A percentile compares a stretch with the other conserved stretches of the same genome.
These are phyloP conservation scores for Bolboschoenoplectus hybrid DNA, from an alignment of 202 grass and related monocot genomes.

Conservation along the genomic window DNA sequence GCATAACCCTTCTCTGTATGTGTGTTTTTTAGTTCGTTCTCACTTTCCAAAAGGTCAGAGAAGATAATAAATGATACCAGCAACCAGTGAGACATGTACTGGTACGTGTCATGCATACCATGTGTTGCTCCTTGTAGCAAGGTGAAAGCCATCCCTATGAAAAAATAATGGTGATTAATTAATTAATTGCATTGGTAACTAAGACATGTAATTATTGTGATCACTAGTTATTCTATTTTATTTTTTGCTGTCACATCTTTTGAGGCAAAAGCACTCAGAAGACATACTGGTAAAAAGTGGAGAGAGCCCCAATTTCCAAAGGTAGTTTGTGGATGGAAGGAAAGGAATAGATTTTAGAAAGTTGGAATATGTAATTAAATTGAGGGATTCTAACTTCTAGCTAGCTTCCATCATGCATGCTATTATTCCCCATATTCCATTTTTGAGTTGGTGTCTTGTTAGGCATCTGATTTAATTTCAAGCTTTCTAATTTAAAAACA, in stretches of 20 bases:
- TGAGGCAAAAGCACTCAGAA: conserved; percentile 26
- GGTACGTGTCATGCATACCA: conserved; percentile 30
- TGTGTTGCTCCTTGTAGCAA: conserved; percentile 16
- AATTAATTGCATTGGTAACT: background rate
- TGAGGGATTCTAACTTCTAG: background rate
- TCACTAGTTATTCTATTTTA: conserved; percentile 28
- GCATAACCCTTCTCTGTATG: background rate
- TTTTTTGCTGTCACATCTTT: conserved; percentile 3
- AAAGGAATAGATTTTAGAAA: background rate
- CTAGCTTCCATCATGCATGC: background rate
- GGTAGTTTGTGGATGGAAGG: background rate
- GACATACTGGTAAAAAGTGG: background rate
- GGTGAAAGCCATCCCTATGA: conserved; percentile 14
- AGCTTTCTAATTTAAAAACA: background rate
- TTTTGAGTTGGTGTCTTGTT: background rate
- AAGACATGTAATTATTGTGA: conserved; percentile 35
- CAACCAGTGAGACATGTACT: background rate
- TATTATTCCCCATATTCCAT: background rate
- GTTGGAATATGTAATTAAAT: background rate
- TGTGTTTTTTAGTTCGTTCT: background rate
- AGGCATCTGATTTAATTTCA: conserved; percentile 10
- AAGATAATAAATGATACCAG: conserved; percentile 19
- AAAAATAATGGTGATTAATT: background rate
- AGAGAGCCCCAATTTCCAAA: background rate
- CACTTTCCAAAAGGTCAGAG: background rate